Base-by-base conservation (phyloP, 202 grass and related monocot species). In the Musa balbisiana region DNA sequence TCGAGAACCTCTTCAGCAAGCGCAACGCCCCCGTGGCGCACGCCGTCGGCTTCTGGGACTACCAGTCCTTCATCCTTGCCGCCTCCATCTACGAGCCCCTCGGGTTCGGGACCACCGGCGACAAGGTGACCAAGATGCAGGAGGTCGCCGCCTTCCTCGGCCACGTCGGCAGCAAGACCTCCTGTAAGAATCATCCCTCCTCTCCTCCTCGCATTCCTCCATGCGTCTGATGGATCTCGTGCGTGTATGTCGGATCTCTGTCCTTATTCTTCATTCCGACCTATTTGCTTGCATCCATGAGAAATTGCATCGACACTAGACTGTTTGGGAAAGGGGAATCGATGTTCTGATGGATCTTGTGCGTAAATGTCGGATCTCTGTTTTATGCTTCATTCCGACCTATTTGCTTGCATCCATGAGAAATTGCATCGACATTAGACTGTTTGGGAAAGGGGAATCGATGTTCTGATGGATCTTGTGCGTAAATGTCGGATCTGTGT, bases 1-100 rank as follows among this genome's bases (percentile, higher is more conserved):
- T 60, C 56, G 56, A 60, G 56, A 20, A 60, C 56, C 56, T 60
- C 56, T 60, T 60, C 56, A n/a, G 56, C 56, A 60, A 60, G 56
- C 56, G 56, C 56, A 60, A 60, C 56, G 1, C 56, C 56, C 56
- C 56, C 56, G 56, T 60, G 2, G 56, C 56, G 16, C 56, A 60
- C 56, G 56, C 56, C 17, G 56, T 60, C 56, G 56, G 56, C 1
- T 60, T 60, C 56, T 60, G 56, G 56, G 56, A 60, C 56, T 60
- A 60, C 56, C 56, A 60, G 19, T 60, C 56, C 56, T 60, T 60
- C 56, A 60, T 60, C 56, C 17, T 19, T 19, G 56, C 56, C 56
- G 56, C 56, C 56, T 16, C 56, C 56, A 5, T 20, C 17, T 60
- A n/a, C 56, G 56, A 60, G 56, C 56, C 56, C 14, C 56, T 60